phyloP scores from a whole-genome alignment of 2,329 filamentous ascomycete genomes.

The Clonostachys rhizophaga region DNA sequence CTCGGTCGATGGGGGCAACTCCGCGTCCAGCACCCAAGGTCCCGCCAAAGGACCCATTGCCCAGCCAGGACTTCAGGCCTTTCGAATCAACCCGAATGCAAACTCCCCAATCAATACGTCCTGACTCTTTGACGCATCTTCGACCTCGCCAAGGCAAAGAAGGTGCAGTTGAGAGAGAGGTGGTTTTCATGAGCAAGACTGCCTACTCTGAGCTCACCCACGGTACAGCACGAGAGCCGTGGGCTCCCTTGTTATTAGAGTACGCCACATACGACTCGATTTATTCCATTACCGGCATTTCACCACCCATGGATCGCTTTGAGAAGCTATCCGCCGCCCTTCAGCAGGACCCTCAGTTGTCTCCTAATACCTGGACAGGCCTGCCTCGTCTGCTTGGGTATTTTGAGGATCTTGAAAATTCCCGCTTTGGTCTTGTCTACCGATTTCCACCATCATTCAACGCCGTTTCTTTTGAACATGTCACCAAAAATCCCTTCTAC shows the following conservation, averaged over 20 bases:
- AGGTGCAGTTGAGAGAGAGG: slow-evolving; percentile 34
- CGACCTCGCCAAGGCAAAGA: slow-evolving; percentile 7
- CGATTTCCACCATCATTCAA: slow-evolving; percentile 65
- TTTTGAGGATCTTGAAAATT: slow-evolving; percentile 68
- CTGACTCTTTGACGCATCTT: slow-evolving; percentile 44
- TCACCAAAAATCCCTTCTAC: slow-evolving; percentile 43
- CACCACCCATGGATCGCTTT: slow-evolving; percentile 60
- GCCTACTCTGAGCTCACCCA: slow-evolving; percentile 44
- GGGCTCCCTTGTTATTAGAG: slow-evolving; percentile 61
- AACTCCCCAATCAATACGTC: slow-evolving; percentile 56
- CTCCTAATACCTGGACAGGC: slow-evolving; percentile 54
- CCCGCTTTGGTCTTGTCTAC: slow-evolving; percentile 71
- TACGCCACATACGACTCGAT: slow-evolving; percentile 63
- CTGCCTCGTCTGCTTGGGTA: slow-evolving; percentile 61
- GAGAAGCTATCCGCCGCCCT: slow-evolving; percentile 58
- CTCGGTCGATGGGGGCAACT: slow-evolving; percentile 43
- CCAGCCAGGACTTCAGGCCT: slow-evolving; percentile 38
- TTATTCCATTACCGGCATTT: slow-evolving; percentile 57
- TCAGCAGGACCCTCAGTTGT: slow-evolving; percentile 46
- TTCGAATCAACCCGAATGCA: slow-evolving; percentile 59
- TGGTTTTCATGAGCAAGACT: slow-evolving; percentile 44
- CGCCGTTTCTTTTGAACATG: slow-evolving; percentile 46
- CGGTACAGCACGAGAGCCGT: slow-evolving; percentile 35
- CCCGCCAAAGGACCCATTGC: slow-evolving; percentile 25
- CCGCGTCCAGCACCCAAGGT: slow-evolving; percentile 20